A percentile compares a stretch with the other conserved stretches of the same genome.
Conservation (phyloP, 345 rosid genomes). For the Mangifera indica region DNA sequence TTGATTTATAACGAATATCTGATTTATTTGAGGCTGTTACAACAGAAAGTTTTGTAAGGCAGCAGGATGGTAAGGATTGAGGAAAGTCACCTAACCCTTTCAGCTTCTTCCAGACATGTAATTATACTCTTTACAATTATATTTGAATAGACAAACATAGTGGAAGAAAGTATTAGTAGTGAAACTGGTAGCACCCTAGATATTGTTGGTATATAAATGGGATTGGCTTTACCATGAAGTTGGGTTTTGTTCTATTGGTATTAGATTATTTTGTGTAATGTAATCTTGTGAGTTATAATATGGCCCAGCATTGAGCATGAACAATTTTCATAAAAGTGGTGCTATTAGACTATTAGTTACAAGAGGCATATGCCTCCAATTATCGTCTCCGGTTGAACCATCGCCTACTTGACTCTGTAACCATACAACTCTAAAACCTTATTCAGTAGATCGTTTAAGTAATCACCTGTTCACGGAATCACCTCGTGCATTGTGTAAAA, state of each 20-base stretch:
- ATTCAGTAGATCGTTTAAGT: constrained; percentile 30
- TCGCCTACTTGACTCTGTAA: constrained; percentile 2
- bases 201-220: constrained; percentile 17
- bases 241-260: no score
- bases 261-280: no score
- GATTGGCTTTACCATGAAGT: constrained; percentile 4
- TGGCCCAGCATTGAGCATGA: no score
- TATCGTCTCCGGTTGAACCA: background rate
- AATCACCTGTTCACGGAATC: constrained; percentile 25
- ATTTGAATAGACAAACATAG: constrained; percentile 1
- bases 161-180: constrained; percentile 8
- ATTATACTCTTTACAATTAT: constrained; percentile 28
- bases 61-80: background rate
- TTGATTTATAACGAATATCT: constrained; percentile 13
- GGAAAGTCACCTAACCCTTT: constrained; percentile 40
- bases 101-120: constrained; percentile 53
- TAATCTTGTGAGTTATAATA: no score
- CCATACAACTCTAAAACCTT: constrained; percentile 30
- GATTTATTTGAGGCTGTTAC: constrained; percentile 17
- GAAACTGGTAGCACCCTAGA: background rate
- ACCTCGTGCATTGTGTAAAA: constrained; percentile 31
- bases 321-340: background rate
- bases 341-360: no score
- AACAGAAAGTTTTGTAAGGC: constrained; percentile 34
- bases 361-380: no score